Evolutionary conservation across 208 protist genomes (phyloP).

Genomic region (Leishmania mexicana): DNA sequence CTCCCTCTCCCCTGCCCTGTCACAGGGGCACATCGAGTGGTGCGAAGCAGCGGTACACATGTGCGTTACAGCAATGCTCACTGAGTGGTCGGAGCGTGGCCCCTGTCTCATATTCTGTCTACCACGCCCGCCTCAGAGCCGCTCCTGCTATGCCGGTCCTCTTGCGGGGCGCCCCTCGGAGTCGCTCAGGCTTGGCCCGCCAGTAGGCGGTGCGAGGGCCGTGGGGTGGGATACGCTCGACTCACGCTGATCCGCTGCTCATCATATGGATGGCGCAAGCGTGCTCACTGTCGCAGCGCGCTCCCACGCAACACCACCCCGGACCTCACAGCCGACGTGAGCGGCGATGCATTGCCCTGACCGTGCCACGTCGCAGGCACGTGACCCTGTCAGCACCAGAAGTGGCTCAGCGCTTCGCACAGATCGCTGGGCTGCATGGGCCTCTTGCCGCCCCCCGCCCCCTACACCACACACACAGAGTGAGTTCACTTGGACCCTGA

Average conservation of each 20-base stretch:
- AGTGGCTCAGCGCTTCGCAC: not conserved
- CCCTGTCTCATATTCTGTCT: not conserved
- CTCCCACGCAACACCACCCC: not conserved
- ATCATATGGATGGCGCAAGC: not conserved
- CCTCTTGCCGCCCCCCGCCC: not conserved
- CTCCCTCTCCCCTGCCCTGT: not conserved
- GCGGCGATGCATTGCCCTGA: not conserved
- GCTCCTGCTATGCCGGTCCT: no score
- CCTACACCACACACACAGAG: not conserved
- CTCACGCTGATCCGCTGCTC: not conserved
- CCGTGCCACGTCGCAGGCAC: not conserved
- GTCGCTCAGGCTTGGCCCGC: no score
- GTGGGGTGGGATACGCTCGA: not conserved
- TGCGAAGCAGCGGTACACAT: not conserved
- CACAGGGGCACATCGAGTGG: not conserved
- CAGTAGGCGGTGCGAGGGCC: no score
- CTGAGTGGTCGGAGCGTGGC: not conserved
- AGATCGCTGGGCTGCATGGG: not conserved
- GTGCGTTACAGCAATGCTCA: not conserved
- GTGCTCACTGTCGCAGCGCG: not conserved
- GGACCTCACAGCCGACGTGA: not conserved
- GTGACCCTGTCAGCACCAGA: not conserved
- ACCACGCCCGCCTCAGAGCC: not conserved
- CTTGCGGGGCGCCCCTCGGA: no score
- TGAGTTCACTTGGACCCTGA: no score